Evolutionary conservation across 345 rosid genomes (phyloP), one percentile per base, ranked within the genome.

Genomic region (Streptanthus diversifolius): DNA sequence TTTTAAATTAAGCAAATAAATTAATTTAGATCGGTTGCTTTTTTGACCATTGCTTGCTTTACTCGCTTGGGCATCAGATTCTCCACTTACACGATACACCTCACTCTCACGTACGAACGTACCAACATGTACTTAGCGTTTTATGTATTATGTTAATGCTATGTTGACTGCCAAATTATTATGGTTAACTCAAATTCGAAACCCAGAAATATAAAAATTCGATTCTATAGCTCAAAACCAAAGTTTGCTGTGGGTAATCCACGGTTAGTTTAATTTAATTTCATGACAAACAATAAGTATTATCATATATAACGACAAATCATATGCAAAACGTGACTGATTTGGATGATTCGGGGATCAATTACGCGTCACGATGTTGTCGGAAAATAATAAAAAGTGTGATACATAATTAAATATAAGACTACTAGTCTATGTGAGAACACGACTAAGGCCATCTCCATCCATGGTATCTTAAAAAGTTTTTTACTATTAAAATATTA

Each of bases 11-110:
- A n/a, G n/a, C n/a, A 55, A 18, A n/a, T 9, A 14, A 43, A 15
- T 5, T 30, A 63, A 32, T 21, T 15, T 18, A 63, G 22, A 54
- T 32, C 36, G 15, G 17, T 73, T 58, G 68, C 61, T 74, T 66
- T 4, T 58, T 58, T 48, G 78, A 74, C 67, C 53, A 48, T 47
- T 48, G 66, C 73, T 66, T 74, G 65, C 71, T 73, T 51, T 66
- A 57, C 72, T 66, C 72, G 68, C 22, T 37, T 66, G 78, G 25
- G 78, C 18, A 66, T 74, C 61, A 14, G 72, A 66, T 74, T 74
- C 78, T 74, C 78, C 61, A 66, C 72, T 73, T 51, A 61, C 53
- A 71, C 59, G 27, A 44, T 33, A 24, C 59, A 71, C 61, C 35
- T 24, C 60, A 10, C 70, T 21, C 45, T 3, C 58, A 52, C 71